Conservation (phyloP, 2,329 filamentous ascomycete genomes). For the Lecanicillium sp. region DNA sequence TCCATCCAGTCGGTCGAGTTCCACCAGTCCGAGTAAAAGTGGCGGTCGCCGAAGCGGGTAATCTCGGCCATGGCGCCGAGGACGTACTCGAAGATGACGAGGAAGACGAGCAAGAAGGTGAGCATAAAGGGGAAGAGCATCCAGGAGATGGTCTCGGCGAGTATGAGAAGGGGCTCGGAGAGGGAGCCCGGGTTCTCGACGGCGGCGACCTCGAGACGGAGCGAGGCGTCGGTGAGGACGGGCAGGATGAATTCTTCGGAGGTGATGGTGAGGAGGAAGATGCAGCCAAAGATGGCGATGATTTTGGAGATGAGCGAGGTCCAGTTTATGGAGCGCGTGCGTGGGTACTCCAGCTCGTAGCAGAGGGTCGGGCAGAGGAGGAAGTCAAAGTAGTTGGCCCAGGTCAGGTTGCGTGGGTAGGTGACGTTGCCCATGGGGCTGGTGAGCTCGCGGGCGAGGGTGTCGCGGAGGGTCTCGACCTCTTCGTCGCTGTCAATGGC, state of each 20-base stretch:
- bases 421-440: slow-evolving; percentile 84
- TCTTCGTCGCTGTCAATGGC: slow-evolving; percentile 32
- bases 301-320: slow-evolving; percentile 77
- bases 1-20: slow-evolving; percentile 86
- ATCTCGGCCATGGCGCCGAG: slow-evolving; percentile 93
- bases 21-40: slow-evolving; percentile 81
- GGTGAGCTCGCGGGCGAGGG: slow-evolving; percentile 83
- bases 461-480: slow-evolving; percentile 67
- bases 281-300: slow-evolving; percentile 87
- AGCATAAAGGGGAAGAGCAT: slow-evolving; percentile 97
- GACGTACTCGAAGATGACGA: slow-evolving; percentile 97
- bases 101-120: slow-evolving; percentile 88
- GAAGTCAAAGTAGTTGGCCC: slow-evolving; percentile 77
- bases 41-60: slow-evolving; percentile 84
- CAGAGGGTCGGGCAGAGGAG: slow-evolving; percentile 90
- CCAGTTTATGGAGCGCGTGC: slow-evolving; percentile 68
- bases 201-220: slow-evolving; percentile 37
- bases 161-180: slow-evolving; percentile 66
- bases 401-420: slow-evolving; percentile 82
- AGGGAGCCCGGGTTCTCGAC: slow-evolving; percentile 26
- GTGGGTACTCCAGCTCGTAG: slow-evolving; percentile 95
- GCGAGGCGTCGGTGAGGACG: slow-evolving; percentile 65
- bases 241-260: slow-evolving; percentile 95
- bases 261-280: slow-evolving; percentile 85
- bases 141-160: slow-evolving; percentile 84